These are phyloP conservation scores for Mentha longifolia DNA, from an alignment of 257 asterid species.

Conservation along the genomic window DNA sequence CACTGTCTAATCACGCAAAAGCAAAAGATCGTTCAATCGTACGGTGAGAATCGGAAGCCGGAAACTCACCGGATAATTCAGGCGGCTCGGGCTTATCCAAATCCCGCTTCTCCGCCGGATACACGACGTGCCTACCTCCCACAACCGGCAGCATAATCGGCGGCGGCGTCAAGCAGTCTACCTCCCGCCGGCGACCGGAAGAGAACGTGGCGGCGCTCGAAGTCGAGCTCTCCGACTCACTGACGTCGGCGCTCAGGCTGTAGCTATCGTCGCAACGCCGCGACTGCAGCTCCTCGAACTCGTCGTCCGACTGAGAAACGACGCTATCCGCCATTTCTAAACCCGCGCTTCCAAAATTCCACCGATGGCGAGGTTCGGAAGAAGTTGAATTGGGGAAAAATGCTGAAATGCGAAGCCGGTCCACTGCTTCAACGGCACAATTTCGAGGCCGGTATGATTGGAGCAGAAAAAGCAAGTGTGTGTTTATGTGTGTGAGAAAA, in stretches of 20 bases:
- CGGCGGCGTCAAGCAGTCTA: constrained; percentile 53
- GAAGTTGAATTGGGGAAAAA: neutral
- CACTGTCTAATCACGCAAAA: constrained; percentile 1
- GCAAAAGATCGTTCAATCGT: neutral
- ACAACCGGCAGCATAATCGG: constrained; percentile 70
- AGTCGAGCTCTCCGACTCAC: constrained; percentile 85
- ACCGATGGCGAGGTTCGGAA: neutral
- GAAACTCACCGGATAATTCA: constrained; percentile 59
- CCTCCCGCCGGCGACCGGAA: constrained; percentile 41
- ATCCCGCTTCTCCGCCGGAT: constrained; percentile 49
- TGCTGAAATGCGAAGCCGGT: neutral
- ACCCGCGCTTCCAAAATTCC: neutral
- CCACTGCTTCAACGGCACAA: constrained; percentile 46
- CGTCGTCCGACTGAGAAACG: constrained; percentile 53
- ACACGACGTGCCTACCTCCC: constrained; percentile 61
- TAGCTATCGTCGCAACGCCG: constrained; percentile 61
- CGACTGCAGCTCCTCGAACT: constrained; percentile 52
- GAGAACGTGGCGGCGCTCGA: constrained; percentile 64
- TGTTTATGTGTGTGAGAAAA: constrained; percentile 6
- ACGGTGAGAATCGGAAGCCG: neutral
- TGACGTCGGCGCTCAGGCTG: constrained; percentile 86
- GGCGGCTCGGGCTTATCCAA: constrained; percentile 41
- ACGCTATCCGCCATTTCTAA: constrained; percentile 37
- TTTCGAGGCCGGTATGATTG: constrained; percentile 35
- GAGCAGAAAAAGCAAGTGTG: constrained; percentile 31